phyloP scores from a whole-genome alignment of 1,139 yeast genomes.

The Zygosaccharomyces sapae region DNA sequence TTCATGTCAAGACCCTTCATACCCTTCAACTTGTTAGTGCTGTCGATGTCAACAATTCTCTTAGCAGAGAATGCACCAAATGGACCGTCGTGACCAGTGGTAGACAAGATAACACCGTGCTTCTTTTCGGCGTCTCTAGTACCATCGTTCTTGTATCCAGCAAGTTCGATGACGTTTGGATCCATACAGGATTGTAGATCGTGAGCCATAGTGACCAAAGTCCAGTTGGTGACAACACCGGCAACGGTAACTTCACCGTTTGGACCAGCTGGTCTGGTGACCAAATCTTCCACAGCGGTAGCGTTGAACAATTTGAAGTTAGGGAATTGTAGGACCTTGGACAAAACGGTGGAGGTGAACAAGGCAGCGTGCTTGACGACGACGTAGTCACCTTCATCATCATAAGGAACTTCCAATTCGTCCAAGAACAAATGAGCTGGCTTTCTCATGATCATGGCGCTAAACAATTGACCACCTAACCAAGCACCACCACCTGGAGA shows the following conservation, averaged over 20 bases:
- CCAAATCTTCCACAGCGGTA: conserved; percentile 75
- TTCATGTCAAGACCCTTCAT: conserved; percentile 82
- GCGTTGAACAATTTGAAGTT: conserved; percentile 77
- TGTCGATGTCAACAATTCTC: conserved; percentile 45
- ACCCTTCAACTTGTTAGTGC: conserved; percentile 52
- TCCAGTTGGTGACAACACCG: conserved; percentile 83
- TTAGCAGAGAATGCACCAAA: conserved; percentile 78
- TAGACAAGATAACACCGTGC: conserved; percentile 63
- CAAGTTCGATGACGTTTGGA: conserved; percentile 60
- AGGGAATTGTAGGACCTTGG: conserved; percentile 67
- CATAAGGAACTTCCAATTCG: conserved; percentile 62
- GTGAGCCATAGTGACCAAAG: conserved; percentile 70
- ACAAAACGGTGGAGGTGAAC: conserved; percentile 67
- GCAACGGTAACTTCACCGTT: conserved; percentile 60
- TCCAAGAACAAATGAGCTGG: conserved; percentile 68
- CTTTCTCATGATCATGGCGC: conserved; percentile 76
- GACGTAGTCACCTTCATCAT: conserved; percentile 76
- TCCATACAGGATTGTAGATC: conserved; percentile 81
- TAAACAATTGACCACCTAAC: conserved; percentile 75
- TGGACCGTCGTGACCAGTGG: conserved; percentile 82
- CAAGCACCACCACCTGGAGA: conserved; percentile 81
- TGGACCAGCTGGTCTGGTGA: conserved; percentile 60
- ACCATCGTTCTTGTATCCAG: conserved; percentile 35
- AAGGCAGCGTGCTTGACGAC: conserved; percentile 79
- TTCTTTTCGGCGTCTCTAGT: conserved; percentile 39